Evolutionary conservation across 2,329 filamentous ascomycete species (phyloP), one percentile per base, ranked within the genome.

Genomic region (Penicillium sp.): DNA sequence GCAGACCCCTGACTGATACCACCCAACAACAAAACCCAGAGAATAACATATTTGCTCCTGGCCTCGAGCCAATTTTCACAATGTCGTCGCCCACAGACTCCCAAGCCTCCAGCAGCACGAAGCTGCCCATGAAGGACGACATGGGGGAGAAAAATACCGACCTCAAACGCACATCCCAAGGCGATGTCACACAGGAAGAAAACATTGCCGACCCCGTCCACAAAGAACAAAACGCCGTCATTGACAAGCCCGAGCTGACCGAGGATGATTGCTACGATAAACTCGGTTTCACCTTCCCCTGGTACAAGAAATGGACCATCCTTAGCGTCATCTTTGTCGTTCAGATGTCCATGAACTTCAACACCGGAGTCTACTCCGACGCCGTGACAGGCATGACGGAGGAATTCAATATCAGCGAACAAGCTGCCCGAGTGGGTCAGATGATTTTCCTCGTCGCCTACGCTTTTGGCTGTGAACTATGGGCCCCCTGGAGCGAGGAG

Each of bases 401-500:
- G 16, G 79, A 90, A 58, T 93, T 90, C 63, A 63, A 72, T 47
- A 84, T 93, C 59, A 85, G 83, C 55, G 76, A 78, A 14, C 86
- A 89, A 68, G 83, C 82, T 5, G 88, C 86, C 2, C 81, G 88
- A 53, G 79, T 83, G 47, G 89, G 89, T 60, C 88, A 89, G 61
- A 86, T 88, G 73, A 82, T 89, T 61, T 94, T 92, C 71, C 76
- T 94, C 18, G 78, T 93, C 53, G 74, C 85, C 3, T 94, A 94
- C 68, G 89, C 88, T 35, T 91, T 94, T 67, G 90, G 90, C 14
- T 92, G 90, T 67, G 90, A 93, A 71, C 80, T 93, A 0, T 94
- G 90, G 90, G 90, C 90, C 0, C 90, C 90, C 0, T 94, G 89
- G 87, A 89, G 84, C 23, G 90, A 94, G 68, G 90, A 94, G 66